Conservation (phyloP, 257 asterid genomes). For the Echites panduratus region DNA sequence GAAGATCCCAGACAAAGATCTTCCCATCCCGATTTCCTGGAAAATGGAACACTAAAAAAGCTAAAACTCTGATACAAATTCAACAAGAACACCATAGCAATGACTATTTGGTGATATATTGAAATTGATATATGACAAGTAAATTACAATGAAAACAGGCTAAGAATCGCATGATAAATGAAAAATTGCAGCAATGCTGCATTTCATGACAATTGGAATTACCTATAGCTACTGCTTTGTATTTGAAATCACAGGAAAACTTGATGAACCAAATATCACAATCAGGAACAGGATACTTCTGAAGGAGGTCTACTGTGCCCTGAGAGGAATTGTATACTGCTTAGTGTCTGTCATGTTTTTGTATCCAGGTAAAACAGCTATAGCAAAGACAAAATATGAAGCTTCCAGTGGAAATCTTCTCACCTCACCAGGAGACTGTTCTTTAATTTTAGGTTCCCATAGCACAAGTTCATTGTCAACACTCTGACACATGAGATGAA, state of each 20-base stretch:
- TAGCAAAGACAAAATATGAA: background rate
- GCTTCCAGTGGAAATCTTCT: slow-evolving; percentile 23
- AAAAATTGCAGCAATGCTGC: background rate
- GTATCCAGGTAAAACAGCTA: slow-evolving; percentile 12
- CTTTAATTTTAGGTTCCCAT: slow-evolving; percentile 98
- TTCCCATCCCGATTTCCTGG: slow-evolving; percentile 95
- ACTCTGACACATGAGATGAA: slow-evolving; percentile 40
- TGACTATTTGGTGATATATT: background rate
- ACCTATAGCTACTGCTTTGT: slow-evolving; percentile 83
- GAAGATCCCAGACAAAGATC: slow-evolving; percentile 93
- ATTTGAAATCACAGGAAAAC: slow-evolving; percentile 86
- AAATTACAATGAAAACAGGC: background rate
- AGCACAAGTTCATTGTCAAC: slow-evolving; percentile 91
- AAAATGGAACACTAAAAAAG: background rate
- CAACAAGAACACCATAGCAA: background rate
- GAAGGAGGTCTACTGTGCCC: slow-evolving; percentile 95
- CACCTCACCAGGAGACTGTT: slow-evolving; percentile 96
- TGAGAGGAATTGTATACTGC: slow-evolving; percentile 26
- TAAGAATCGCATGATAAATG: background rate
- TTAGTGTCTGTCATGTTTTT: slow-evolving; percentile 7
- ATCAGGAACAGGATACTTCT: slow-evolving; percentile 95
- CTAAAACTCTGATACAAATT: slow-evolving; percentile 7
- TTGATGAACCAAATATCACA: slow-evolving; percentile 98
- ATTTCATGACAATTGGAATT: slow-evolving; percentile 7
- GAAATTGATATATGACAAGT: background rate